These are phyloP conservation scores for Penicillium coprophilum DNA, from an alignment of 495 filamentous ascomycete genomes.

Conservation along the genomic window DNA sequence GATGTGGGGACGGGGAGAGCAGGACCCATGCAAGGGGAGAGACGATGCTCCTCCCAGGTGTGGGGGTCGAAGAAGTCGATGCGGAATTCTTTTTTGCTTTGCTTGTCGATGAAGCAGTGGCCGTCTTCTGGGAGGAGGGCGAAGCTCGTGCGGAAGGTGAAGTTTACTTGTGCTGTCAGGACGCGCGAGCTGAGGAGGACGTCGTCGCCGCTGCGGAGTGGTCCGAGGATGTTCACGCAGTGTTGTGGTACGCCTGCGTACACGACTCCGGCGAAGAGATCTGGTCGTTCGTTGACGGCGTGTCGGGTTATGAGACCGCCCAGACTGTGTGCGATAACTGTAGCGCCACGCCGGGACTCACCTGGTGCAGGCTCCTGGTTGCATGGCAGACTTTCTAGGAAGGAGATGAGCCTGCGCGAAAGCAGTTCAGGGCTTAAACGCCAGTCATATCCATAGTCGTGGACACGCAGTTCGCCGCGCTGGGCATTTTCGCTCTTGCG, in stretches of 20 bases:
- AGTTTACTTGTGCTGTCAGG: slow-evolving; percentile 91
- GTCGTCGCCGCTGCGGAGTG: slow-evolving; percentile 85
- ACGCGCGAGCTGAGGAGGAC: slow-evolving; percentile 88
- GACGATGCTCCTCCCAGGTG: slow-evolving; percentile 75
- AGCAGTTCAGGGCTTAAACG: slow-evolving; percentile 80
- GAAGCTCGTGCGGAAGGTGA: slow-evolving; percentile 84
- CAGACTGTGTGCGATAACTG: slow-evolving; percentile 84
- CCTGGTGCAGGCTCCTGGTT: slow-evolving; percentile 45
- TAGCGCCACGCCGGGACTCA: slow-evolving; percentile 56
- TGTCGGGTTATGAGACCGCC: slow-evolving; percentile 89
- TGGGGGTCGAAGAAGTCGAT: slow-evolving; percentile 82
- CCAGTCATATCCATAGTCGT: slow-evolving; percentile 97
- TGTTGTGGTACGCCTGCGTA: slow-evolving; percentile 83
- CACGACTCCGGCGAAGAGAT: slow-evolving; percentile 82
- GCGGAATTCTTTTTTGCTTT: slow-evolving; percentile 75
- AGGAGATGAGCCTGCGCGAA: slow-evolving; percentile 64
- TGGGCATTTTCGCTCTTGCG: slow-evolving; percentile 69
- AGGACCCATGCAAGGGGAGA: slow-evolving; percentile 73
- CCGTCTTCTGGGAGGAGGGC: slow-evolving; percentile 85
- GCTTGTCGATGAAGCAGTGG: slow-evolving; percentile 81
- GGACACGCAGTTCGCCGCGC: slow-evolving; percentile 70
- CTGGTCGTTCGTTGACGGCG: slow-evolving; percentile 82
- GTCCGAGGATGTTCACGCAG: slow-evolving; percentile 89
- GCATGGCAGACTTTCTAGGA: slow-evolving; percentile 70
- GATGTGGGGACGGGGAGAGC: slow-evolving; percentile 48